A percentile compares a stretch with the other conserved stretches of the same genome.
phyloP scores from a whole-genome alignment of 2,329 filamentous ascomycete species.

The Ophiostoma perfectum region DNA sequence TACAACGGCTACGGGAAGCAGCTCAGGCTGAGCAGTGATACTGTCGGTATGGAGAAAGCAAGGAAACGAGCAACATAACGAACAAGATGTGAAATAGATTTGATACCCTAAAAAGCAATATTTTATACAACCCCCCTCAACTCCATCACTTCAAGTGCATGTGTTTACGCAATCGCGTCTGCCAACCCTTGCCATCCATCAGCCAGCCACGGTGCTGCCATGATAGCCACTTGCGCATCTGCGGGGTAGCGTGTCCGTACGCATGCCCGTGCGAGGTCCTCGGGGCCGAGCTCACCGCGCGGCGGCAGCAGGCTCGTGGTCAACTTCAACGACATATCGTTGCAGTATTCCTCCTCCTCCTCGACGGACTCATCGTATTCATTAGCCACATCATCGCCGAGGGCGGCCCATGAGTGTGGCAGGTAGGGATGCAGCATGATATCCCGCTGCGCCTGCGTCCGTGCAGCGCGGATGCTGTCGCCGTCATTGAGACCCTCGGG shows the following conservation, averaged over 20 bases:
- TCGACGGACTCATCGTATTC: slow-evolving; percentile 34
- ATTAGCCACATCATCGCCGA: slow-evolving; percentile 46
- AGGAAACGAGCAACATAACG: background rate
- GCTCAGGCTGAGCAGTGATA: background rate
- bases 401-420: slow-evolving; percentile 72
- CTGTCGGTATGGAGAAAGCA: background rate
- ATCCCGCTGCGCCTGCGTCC: slow-evolving; percentile 62
- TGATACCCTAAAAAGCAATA: slow-evolving; percentile 14
- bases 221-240: slow-evolving; percentile 71
- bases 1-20: background rate
- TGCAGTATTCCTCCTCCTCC: slow-evolving; percentile 40
- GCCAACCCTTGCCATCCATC: slow-evolving; percentile 59
- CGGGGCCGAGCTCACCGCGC: slow-evolving; percentile 59
- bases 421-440: slow-evolving; percentile 77
- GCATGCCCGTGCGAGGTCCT: slow-evolving; percentile 67
- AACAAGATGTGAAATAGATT: background rate
- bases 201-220: slow-evolving; percentile 73
- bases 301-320: slow-evolving; percentile 71
- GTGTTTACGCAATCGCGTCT: slow-evolving; percentile 32
- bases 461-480: slow-evolving; percentile 36
- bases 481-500: slow-evolving; percentile 38
- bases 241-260: slow-evolving; percentile 63
- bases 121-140: background rate
- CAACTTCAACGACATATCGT: slow-evolving; percentile 77
- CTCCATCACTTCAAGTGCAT: background rate